Evolutionary conservation across 768 basidiomycete genomes (phyloP).

Genomic region (Naganishia kalamii): DNA sequence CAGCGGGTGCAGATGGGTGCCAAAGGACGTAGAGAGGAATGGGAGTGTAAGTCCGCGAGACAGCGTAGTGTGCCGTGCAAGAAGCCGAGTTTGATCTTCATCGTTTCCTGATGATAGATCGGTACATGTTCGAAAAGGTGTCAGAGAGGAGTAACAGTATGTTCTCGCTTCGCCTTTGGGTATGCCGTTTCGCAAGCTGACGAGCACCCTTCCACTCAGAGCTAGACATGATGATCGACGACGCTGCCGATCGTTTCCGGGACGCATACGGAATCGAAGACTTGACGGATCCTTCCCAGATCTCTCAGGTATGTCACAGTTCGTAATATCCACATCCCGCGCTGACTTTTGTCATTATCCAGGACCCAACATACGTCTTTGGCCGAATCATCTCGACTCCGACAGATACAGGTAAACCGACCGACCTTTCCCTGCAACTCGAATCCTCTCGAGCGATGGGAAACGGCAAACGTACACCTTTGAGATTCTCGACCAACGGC

Average conservation of each 20-base stretch:
- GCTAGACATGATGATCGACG: conserved; percentile 81
- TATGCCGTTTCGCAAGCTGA: background rate
- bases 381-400: conserved; percentile 54
- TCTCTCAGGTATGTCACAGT: conserved; percentile 52
- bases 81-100: conserved; percentile 20
- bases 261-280: conserved; percentile 66
- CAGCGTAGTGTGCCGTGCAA: background rate
- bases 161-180: background rate
- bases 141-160: conserved; percentile 75
- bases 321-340: background rate
- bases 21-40: conserved; percentile 37
- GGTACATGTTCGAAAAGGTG: conserved; percentile 92
- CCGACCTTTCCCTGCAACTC: conserved; percentile 65
- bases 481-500: conserved; percentile 60
- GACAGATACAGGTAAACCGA: conserved; percentile 58
- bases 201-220: conserved; percentile 48
- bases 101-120: conserved; percentile 46
- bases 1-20: conserved; percentile 39
- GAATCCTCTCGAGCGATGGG: conserved; percentile 78
- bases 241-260: conserved; percentile 67
- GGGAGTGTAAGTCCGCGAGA: conserved; percentile 30
- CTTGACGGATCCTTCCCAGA: conserved; percentile 66
- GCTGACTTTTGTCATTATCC: background rate
- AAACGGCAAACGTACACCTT: conserved; percentile 55
- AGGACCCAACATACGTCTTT: conserved; percentile 65